Evolutionary conservation across 495 filamentous ascomycete species (phyloP).

Genomic region (Xylaria castorea): DNA sequence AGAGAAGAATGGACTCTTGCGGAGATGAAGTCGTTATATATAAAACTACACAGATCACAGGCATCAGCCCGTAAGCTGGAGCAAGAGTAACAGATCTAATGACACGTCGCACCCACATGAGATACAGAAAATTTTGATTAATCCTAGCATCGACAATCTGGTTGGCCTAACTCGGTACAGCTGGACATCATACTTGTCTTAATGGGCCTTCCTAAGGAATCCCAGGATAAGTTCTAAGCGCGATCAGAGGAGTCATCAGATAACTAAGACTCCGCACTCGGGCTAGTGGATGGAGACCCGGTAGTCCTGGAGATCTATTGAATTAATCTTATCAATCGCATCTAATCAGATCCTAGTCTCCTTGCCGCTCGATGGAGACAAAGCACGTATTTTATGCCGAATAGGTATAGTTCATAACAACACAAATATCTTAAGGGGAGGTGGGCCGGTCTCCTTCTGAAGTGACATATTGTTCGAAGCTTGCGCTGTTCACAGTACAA

Average conservation of each 20-base stretch:
- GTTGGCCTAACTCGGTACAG: background rate
- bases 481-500: background rate
- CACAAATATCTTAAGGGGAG: background rate
- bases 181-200: background rate
- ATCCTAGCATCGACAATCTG: background rate
- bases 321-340: slow-evolving; percentile 26
- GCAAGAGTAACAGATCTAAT: background rate
- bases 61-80: background rate
- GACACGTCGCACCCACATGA: background rate
- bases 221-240: background rate
- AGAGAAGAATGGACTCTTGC: background rate
- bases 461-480: background rate
- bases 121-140: background rate
- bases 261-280: background rate
- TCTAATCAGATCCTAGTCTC: slow-evolving; percentile 25
- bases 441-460: background rate
- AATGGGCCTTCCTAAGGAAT: background rate
- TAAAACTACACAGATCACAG: background rate
- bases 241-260: background rate
- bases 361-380: background rate
- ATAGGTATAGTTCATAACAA: background rate
- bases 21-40: background rate
- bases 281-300: background rate
- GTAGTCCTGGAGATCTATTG: background rate
- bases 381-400: background rate